Evolutionary conservation across 805 yeast genomes (phyloP).

Genomic region (Kazachstania kunashirensis): DNA sequence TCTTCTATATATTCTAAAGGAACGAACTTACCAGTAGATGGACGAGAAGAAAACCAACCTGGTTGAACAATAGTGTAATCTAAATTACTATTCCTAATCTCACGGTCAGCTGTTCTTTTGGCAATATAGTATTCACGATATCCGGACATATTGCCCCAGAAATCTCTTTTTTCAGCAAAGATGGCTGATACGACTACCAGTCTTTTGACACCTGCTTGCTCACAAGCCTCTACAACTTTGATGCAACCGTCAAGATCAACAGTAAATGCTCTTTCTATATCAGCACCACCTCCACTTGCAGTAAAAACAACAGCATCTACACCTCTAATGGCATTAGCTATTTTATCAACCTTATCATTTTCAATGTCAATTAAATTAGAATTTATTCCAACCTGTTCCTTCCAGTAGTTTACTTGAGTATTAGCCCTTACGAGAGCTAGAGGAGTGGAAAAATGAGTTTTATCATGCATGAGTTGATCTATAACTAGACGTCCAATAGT

Average conservation of each 20-base stretch:
- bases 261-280: constrained; percentile 36
- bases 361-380: constrained; percentile 34
- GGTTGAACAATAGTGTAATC: constrained; percentile 53
- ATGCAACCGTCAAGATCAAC: constrained; percentile 57
- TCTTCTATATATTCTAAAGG: no score
- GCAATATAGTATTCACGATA: constrained; percentile 45
- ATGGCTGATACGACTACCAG: constrained; percentile 47
- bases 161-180: constrained; percentile 40
- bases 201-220: constrained; percentile 34
- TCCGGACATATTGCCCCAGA: constrained; percentile 30
- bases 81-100: constrained; percentile 32
- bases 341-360: constrained; percentile 26
- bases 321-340: constrained; percentile 35
- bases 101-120: constrained; percentile 49
- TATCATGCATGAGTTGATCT: constrained; percentile 21
- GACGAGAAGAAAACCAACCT: constrained; percentile 21
- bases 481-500: constrained; percentile 43
- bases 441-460: constrained; percentile 29
- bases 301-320: constrained; percentile 45
- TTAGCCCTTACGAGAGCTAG: constrained; percentile 36
- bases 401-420: constrained; percentile 35
- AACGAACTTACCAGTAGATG: no score
- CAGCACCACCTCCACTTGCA: constrained; percentile 40
- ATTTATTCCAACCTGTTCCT: constrained; percentile 29
- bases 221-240: constrained; percentile 45